A percentile compares a stretch with the other conserved stretches of the same genome.
phyloP scores from a whole-genome alignment of 1,284 basidiomycete species.

The Sparassis latifolia region DNA sequence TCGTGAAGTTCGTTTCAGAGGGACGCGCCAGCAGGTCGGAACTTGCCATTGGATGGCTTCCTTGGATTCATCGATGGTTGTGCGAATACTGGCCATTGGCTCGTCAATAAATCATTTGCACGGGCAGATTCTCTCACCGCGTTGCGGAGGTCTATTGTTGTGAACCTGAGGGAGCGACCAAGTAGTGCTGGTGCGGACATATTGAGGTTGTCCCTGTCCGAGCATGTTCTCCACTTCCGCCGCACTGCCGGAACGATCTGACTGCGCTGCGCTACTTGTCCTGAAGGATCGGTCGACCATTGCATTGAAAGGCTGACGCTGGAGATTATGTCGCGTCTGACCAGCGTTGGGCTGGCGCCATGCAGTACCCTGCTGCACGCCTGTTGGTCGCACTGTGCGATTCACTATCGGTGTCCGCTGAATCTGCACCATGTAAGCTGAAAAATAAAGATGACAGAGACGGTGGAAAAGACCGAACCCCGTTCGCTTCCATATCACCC shows the following conservation, averaged over 20 bases:
- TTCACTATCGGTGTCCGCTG: conserved; percentile 66
- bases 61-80: conserved; percentile 7
- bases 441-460: background rate
- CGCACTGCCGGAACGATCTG: conserved; percentile 61
- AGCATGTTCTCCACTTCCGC: conserved; percentile 66
- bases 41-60: conserved; percentile 19
- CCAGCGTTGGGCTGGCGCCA: conserved; percentile 24
- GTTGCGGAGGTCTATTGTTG: background rate
- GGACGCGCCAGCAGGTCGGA: conserved; percentile 22
- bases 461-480: conserved; percentile 33
- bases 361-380: conserved; percentile 6
- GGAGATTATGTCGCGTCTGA: conserved; percentile 22
- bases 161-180: conserved; percentile 9
- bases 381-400: conserved; percentile 30
- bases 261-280: conserved; percentile 34
- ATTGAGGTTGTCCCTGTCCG: conserved; percentile 17
- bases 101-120: background rate
- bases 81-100: conserved; percentile 11
- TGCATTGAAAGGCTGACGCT: conserved; percentile 42
- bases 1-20: background rate
- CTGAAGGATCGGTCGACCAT: conserved; percentile 38
- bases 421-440: conserved; percentile 35
- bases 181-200: conserved; percentile 6
- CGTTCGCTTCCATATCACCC: conserved; percentile 63
- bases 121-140: conserved; percentile 4